Evolutionary conservation across 176 grass and related monocot genomes (phyloP).

Genomic region (Hsuehochloa calcarea): DNA sequence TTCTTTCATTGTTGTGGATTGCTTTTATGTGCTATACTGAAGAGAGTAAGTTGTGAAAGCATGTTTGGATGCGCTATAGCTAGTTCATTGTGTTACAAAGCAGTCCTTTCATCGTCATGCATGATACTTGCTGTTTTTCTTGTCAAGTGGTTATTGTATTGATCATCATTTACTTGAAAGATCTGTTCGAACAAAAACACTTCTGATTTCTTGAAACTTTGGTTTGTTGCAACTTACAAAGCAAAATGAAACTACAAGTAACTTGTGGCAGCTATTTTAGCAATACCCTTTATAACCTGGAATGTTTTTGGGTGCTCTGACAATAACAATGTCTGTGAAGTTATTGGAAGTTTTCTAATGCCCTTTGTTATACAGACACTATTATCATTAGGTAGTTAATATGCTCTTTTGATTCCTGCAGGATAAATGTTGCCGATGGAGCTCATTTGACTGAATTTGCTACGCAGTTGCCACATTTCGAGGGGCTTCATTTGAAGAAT

Average conservation of each 20-base stretch:
- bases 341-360: constrained; percentile 4
- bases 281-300: background rate
- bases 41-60: constrained; percentile 8
- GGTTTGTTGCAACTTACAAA: constrained; percentile 19
- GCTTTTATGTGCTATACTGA: constrained; percentile 2
- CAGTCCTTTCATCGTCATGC: background rate
- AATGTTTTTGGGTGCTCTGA: constrained; percentile 30
- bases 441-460: constrained; percentile 55
- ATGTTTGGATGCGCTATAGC: constrained; percentile 7
- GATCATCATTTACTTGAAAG: constrained; percentile 13
- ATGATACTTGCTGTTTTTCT: constrained; percentile 25
- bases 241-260: constrained; percentile 16
- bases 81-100: constrained; percentile 14
- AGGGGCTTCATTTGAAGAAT: constrained; percentile 44
- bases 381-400: constrained; percentile 29
- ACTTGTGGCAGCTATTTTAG: constrained; percentile 14
- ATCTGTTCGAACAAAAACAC: background rate
- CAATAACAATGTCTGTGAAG: constrained; percentile 13
- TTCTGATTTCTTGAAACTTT: constrained; percentile 1
- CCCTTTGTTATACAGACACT: constrained; percentile 4
- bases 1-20: background rate
- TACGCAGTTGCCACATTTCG: constrained; percentile 45
- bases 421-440: constrained; percentile 52
- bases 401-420: constrained; percentile 43
- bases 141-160: constrained; percentile 11